These are phyloP conservation scores for Telopea speciosissima DNA, from an alignment of 177 flowering plant genomes.

Conservation along the genomic window DNA sequence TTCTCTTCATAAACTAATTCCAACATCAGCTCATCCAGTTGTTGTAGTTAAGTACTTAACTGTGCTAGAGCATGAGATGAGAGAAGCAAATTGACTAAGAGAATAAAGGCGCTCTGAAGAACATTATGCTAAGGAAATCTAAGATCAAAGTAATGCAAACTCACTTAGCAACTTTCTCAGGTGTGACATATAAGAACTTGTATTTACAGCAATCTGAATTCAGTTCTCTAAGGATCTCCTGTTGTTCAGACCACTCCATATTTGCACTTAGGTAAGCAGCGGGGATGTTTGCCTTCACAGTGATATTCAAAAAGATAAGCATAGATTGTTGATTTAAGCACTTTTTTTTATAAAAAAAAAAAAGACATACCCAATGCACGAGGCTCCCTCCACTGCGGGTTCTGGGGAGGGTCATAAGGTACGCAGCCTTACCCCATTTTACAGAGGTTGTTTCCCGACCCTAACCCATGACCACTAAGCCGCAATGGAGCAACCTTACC, in stretches of 20 bases:
- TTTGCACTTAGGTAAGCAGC: constrained; percentile 87
- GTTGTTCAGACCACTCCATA: constrained; percentile 97
- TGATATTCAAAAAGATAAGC: constrained; percentile 1
- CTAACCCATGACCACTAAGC: no score
- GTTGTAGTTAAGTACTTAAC: no score
- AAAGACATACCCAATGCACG: no score
- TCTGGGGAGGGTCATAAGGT: no score
- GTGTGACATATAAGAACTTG: constrained; percentile 90
- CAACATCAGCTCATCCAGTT: no score
- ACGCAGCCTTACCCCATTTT: no score
- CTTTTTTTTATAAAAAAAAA: not conserved
- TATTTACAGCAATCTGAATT: constrained; percentile 58
- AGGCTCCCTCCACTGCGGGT: no score
- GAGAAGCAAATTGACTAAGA: not conserved
- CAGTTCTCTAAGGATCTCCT: constrained; percentile 81
- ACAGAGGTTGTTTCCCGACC: no score
- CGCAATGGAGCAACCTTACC: no score
- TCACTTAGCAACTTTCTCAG: constrained; percentile 95
- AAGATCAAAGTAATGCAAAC: constrained; percentile 17
- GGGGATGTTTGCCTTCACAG: constrained; percentile 72
- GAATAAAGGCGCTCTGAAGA: not conserved
- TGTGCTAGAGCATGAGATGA: no score
- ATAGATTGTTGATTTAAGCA: not conserved
- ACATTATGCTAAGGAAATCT: not conserved
- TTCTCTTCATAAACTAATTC: no score